These are phyloP conservation scores for Rhizoclosmatium globosum DNA, from an alignment of 192 early-diverging fungal genomes.

Conservation along the genomic window DNA sequence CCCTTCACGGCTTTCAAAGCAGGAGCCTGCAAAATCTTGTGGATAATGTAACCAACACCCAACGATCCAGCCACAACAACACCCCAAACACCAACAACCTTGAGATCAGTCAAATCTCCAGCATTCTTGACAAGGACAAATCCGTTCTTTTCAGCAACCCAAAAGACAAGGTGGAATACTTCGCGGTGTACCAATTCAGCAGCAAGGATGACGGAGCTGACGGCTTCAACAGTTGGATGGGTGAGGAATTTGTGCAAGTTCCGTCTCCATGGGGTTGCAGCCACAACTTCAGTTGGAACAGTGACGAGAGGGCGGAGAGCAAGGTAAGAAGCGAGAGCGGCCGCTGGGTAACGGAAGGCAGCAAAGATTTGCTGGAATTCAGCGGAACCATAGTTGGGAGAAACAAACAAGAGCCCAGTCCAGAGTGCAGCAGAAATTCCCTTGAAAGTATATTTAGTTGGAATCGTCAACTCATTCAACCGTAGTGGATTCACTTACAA, in stretches of 20 bases:
- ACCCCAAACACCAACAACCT: conserved; percentile 19
- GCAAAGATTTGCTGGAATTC: not conserved
- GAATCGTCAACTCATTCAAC: no score
- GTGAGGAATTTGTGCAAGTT: conserved; percentile 31
- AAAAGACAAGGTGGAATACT: conserved; percentile 19
- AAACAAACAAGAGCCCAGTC: not conserved
- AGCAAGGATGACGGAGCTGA: conserved; percentile 15
- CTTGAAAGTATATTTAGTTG: no score
- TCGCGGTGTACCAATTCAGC: conserved; percentile 34
- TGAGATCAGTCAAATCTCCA: conserved; percentile 14
- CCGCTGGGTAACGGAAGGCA: conserved; percentile 34
- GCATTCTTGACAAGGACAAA: not conserved
- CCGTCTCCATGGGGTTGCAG: conserved; percentile 16
- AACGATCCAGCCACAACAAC: conserved; percentile 16
- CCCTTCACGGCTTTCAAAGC: not conserved
- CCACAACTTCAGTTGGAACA: conserved; percentile 11
- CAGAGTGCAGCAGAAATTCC: conserved; percentile 9
- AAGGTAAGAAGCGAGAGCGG: conserved; percentile 32
- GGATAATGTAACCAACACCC: conserved; percentile 19
- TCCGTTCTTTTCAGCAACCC: not conserved
- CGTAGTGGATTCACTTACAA: not conserved
- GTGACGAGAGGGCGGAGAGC: conserved; percentile 31
- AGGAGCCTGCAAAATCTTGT: conserved; percentile 30
- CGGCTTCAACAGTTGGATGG: conserved; percentile 27
- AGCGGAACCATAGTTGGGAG: conserved; percentile 1